Evolutionary conservation across 2,329 filamentous ascomycete species (phyloP).

Genomic region (Cercospora sp.): DNA sequence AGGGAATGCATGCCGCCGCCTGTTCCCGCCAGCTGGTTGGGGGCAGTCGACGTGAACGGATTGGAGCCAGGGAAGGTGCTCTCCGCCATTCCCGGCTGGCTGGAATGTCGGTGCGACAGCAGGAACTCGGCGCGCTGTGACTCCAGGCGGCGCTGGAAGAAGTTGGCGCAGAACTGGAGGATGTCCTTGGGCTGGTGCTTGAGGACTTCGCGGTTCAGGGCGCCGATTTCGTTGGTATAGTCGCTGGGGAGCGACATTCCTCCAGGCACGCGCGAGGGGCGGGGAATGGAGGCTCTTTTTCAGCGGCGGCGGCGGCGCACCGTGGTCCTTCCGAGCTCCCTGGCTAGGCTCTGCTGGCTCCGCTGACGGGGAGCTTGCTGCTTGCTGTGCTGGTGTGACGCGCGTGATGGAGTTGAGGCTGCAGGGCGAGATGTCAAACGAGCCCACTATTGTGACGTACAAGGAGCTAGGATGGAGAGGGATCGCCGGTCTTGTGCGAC

Average conservation of each 20-base stretch:
- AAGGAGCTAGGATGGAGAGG: constrained; percentile 1
- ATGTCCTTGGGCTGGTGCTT: constrained; percentile 62
- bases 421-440: constrained; percentile 9
- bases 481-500: constrained; percentile 7
- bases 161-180: constrained; percentile 70
- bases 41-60: constrained; percentile 63
- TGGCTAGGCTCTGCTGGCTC: constrained; percentile 7
- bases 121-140: constrained; percentile 62
- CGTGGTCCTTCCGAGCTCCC: not conserved
- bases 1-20: constrained; percentile 61
- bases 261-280: constrained; percentile 1
- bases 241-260: constrained; percentile 49
- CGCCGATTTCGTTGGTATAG: constrained; percentile 64
- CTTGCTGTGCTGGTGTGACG: constrained; percentile 8
- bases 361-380: constrained; percentile 5
- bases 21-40: constrained; percentile 42
- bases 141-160: constrained; percentile 66
- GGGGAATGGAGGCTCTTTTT: not conserved
- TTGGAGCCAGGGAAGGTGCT: constrained; percentile 77
- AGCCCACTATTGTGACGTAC: constrained; percentile 7
- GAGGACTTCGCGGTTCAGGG: constrained; percentile 62
- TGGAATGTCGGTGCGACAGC: constrained; percentile 52
- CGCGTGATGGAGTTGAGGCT: constrained; percentile 7
- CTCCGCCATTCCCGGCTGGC: constrained; percentile 63
- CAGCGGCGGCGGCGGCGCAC: constrained; percentile 3